Evolutionary conservation across 768 basidiomycete genomes (phyloP), one percentile per base, ranked within the genome.

Genomic region (Gloeopeniophorella convolvens): DNA sequence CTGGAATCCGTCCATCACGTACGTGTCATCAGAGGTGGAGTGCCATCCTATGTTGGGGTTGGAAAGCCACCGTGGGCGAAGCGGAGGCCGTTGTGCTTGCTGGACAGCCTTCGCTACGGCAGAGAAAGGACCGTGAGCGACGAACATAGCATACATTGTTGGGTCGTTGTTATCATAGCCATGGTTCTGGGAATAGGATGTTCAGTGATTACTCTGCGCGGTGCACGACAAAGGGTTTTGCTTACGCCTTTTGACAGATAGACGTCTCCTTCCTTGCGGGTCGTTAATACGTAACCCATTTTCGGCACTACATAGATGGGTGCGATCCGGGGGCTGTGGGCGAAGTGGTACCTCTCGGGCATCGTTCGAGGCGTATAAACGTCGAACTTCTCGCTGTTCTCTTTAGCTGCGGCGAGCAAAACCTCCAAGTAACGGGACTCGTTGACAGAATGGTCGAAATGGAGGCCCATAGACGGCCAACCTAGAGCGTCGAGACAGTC

Each of bases 51-150:
- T 70, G 58, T 65, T 67, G 15, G 62, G 59, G 36, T 65, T 63
- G 31, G 56, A 64, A 15, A 66, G 62, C 42, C 50, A 62, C 23
- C 49, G 65, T n/a, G 45, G 50, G 24, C 57, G 49, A 37, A 49
- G 48, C 34, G 45, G 37, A 24, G 57, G 48, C 32, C 43, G 34
- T 28, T 31, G 55, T 34, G 46, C 39, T 21, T 75, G 70, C 57
- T 81, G 75, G 37, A 74, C 63, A 6, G 73, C 67, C 65, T 90
- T 92, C 45, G 80, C 73, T 35, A 78, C 75, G 10, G 78, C 67
- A 12, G 85, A 81, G 65, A 92, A 93, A 0, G 93, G 93, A 1
- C 93, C 93, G 62, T 92, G 89, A 9, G 89, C 91, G 50, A 95
- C 83, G 65, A 95, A 94, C 63, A 90, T 83, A 2, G 91, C 91